Conservation (phyloP, 192 early-diverging fungal genomes). For the Oehlia diaphana region DNA sequence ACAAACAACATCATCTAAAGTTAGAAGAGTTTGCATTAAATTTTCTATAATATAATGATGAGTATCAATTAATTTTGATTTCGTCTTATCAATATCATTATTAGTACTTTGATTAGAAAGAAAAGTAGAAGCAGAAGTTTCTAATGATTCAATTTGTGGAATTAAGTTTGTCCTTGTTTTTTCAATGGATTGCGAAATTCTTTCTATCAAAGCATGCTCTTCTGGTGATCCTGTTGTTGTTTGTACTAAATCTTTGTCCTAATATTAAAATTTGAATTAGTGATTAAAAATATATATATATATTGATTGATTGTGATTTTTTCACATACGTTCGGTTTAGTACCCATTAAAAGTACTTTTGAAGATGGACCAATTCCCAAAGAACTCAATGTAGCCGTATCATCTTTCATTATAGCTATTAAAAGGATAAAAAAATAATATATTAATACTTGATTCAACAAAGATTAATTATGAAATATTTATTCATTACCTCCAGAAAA, state of each 20-base stretch:
- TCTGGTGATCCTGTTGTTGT: conserved; percentile 52
- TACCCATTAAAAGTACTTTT: conserved; percentile 73
- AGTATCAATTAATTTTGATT: conserved; percentile 67
- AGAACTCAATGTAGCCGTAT: conserved; percentile 61
- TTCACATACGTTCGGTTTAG: conserved; percentile 56
- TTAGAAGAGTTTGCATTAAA: conserved; percentile 76
- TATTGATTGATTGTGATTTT: background rate
- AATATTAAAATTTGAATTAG: background rate
- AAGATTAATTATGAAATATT: background rate
- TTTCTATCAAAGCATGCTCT: conserved; percentile 51
- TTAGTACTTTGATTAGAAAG: conserved; percentile 36
- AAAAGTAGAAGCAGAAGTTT: conserved; percentile 36
- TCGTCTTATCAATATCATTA: conserved; percentile 42
- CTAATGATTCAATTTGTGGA: conserved; percentile 50
- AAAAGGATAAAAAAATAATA: background rate
- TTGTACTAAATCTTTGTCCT: conserved; percentile 42
- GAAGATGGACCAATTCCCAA: conserved; percentile 78
- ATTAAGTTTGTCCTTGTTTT: conserved; percentile 36
- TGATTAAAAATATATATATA: background rate
- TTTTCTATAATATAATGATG: conserved; percentile 69
- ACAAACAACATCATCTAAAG: conserved; percentile 72
- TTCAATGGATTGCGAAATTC: conserved; percentile 42
- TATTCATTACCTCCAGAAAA: conserved; percentile 66
- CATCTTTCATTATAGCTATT: conserved; percentile 75
- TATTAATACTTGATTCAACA: background rate